Base-by-base conservation (phyloP, 768 basidiomycete species). In the Boletus insuetus region DNA sequence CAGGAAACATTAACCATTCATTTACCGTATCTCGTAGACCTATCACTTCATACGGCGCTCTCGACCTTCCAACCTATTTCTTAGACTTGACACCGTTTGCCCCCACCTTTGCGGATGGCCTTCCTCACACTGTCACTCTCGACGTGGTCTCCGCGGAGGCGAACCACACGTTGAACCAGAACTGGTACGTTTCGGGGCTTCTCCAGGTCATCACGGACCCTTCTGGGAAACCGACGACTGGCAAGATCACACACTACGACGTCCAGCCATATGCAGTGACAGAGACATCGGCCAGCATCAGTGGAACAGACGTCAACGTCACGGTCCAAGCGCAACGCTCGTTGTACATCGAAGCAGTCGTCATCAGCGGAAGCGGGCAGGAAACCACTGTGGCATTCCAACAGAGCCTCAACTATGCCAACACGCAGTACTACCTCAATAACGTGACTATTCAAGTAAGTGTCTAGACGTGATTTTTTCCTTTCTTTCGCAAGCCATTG, bases 61-160 rank as follows among this genome's bases (percentile, higher is more conserved):
- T 90, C 24, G 88, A 91, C 61, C 76, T 89, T 13, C 89, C 90
- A 2, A 88, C 85, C 2, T 91, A 91, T 68, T 84, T 84, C 67
- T 59, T 91, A 19, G 90, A 91, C 68, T 69, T 90, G 49, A 90
- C 89, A 9, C 87, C 89, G 1, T 91, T 91, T 66, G 78, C 86
- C 1, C 87, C 87, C 7, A 63, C 84, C 19, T 76, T 92, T 35
- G 77, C 83, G 0, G 87, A 89, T 53, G 84, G 85, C 3, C 67
- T 79, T n/a, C 74, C 83, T 20, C 91, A 91, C 67, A 84, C 75
- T 44, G 79, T 92, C 64, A 80, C 84, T 49, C 75, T 94, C 41
- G 85, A 93, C 63, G 84, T 92, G 41, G 80, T 77, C 20, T 89
- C 89, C 6, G 83, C 84, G 17, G 86, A 92, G 67, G 61, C 67